Conservation (phyloP, 2,329 filamentous ascomycete genomes). For the Fusarium floridanum region DNA sequence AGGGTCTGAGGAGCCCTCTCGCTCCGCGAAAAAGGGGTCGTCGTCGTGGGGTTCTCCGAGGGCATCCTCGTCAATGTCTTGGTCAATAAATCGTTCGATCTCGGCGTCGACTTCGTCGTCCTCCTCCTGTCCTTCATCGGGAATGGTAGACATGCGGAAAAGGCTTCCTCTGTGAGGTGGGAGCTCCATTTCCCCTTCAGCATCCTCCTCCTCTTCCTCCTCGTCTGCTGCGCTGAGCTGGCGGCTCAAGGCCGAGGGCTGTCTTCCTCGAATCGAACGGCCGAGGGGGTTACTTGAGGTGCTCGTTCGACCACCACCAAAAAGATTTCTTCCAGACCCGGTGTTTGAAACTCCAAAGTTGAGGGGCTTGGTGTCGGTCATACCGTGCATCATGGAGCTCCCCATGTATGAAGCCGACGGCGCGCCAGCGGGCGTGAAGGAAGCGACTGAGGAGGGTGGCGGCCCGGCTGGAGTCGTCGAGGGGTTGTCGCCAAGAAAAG, state of each 20-base stretch:
- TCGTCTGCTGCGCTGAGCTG: slow-evolving; percentile 53
- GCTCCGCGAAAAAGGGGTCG: slow-evolving; percentile 52
- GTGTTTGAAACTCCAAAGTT: slow-evolving; percentile 52
- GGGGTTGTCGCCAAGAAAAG: slow-evolving; percentile 59
- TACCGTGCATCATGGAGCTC: slow-evolving; percentile 65
- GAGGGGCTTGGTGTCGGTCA: slow-evolving; percentile 55
- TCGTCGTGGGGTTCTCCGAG: slow-evolving; percentile 53
- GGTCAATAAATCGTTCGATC: slow-evolving; percentile 53
- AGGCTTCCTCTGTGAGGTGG: slow-evolving; percentile 50
- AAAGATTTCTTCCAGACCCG: slow-evolving; percentile 53
- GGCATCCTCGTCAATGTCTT: slow-evolving; percentile 55
- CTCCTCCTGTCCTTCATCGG: slow-evolving; percentile 39
- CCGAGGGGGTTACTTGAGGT: slow-evolving; percentile 60
- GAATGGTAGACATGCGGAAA: slow-evolving; percentile 47
- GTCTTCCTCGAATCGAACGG: slow-evolving; percentile 59
- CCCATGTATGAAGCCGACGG: slow-evolving; percentile 67
- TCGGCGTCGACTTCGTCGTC: slow-evolving; percentile 51
- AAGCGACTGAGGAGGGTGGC: slow-evolving; percentile 65
- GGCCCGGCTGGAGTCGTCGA: slow-evolving; percentile 67
- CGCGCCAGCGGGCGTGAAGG: slow-evolving; percentile 69
- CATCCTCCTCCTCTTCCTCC: slow-evolving; percentile 49
- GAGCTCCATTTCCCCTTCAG: slow-evolving; percentile 52
- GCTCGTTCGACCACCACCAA: slow-evolving; percentile 52
- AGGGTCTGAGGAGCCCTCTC: slow-evolving; percentile 57
- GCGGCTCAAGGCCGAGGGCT: slow-evolving; percentile 65